Conservation (phyloP, 2,329 filamentous ascomycete genomes). For the Sporothrix curviconia region DNA sequence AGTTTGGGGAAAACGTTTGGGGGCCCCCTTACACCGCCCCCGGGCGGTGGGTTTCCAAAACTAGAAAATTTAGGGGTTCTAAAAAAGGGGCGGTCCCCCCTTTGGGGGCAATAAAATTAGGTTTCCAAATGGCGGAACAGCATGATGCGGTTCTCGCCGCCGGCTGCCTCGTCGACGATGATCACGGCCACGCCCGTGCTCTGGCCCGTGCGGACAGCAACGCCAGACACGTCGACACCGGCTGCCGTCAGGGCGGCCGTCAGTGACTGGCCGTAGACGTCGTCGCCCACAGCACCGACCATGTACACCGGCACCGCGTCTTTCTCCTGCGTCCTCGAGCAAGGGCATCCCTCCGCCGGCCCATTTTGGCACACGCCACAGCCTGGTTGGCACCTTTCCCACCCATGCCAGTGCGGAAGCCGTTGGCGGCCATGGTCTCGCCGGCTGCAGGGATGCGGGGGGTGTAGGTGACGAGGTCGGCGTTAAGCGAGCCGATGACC, state of each 20-base stretch:
- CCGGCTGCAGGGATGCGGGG: constrained; percentile 74
- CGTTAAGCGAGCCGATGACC: constrained; percentile 87
- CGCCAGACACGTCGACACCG: constrained; percentile 53
- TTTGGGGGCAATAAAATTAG: no score
- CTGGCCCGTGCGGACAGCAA: constrained; percentile 36
- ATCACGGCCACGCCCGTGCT: constrained; percentile 69
- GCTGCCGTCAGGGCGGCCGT: constrained; percentile 49
- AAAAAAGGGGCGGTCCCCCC: no score
- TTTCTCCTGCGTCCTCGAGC: constrained; percentile 29
- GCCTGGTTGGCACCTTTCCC: constrained; percentile 96
- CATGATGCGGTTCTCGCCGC: constrained; percentile 66
- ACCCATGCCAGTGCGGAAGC: constrained; percentile 73
- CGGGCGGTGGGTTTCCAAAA: no score
- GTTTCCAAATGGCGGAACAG: no score
- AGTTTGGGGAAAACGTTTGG: no score
- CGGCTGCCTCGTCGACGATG: constrained; percentile 63
- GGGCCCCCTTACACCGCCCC: no score
- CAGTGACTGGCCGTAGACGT: constrained; percentile 57
- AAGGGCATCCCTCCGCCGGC: no score
- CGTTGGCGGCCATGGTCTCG: constrained; percentile 76
- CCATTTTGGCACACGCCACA: constrained; percentile 76
- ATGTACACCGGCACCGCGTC: constrained; percentile 41
- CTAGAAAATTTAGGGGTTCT: no score
- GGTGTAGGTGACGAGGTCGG: constrained; percentile 83
- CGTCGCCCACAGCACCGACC: constrained; percentile 66